phyloP scores from a whole-genome alignment of 441 rosid species.

The Biscutella laevigata region DNA sequence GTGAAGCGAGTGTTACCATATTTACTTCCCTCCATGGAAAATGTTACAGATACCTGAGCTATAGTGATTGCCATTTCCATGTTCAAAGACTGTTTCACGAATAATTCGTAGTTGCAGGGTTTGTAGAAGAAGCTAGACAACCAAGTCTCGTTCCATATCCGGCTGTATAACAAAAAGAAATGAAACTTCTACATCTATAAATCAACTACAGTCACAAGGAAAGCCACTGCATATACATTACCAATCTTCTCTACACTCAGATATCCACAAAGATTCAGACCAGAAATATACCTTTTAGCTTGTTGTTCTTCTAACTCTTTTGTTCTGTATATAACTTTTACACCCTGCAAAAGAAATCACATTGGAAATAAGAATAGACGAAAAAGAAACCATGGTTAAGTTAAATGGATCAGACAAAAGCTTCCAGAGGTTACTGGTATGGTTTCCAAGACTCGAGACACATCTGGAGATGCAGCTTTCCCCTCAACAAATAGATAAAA shows the following conservation, averaged over 20 bases:
- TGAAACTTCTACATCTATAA: too few species aligned
- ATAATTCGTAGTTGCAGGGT: slow-evolving; percentile 88
- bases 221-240: too few species aligned
- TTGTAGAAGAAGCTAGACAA: slow-evolving; percentile 73
- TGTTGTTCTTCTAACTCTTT: slow-evolving; percentile 78
- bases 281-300: slow-evolving; percentile 64
- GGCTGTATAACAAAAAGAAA: slow-evolving; percentile 33
- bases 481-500: slow-evolving; percentile 89
- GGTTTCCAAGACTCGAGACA: slow-evolving; percentile 55
- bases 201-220: too few species aligned
- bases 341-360: slow-evolving; percentile 44
- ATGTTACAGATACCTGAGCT: slow-evolving; percentile 66
- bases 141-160: slow-evolving; percentile 96
- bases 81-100: slow-evolving; percentile 89
- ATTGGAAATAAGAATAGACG: not conserved
- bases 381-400: not conserved
- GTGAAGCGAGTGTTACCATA: too few species aligned
- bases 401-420: not conserved
- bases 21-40: too few species aligned
- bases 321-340: slow-evolving; percentile 69
- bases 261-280: slow-evolving; percentile 2
- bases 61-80: slow-evolving; percentile 91
- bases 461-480: slow-evolving; percentile 64
- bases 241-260: too few species aligned
- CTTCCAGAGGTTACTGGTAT: slow-evolving; percentile 37